phyloP scores from a whole-genome alignment of 495 filamentous ascomycete genomes.

The Tuber microsphaerosporum region DNA sequence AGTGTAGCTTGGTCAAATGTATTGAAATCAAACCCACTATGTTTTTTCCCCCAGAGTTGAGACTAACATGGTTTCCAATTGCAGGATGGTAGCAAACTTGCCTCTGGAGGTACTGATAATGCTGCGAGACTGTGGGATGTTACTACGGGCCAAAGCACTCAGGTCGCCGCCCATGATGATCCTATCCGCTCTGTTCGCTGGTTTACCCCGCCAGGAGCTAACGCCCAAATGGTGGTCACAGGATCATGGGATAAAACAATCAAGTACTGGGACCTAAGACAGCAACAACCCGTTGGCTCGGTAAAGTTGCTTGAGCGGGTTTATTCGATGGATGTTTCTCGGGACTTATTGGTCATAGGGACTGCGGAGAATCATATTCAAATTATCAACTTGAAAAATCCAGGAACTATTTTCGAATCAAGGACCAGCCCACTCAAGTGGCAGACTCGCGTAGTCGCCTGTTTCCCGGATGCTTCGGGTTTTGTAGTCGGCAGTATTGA shows the following conservation, averaged over 20 bases:
- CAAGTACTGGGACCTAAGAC: slow-evolving; percentile 89
- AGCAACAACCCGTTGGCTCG: slow-evolving; percentile 53
- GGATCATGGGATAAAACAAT: slow-evolving; percentile 94
- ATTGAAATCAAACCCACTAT: slow-evolving; percentile 19
- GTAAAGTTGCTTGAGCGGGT: slow-evolving; percentile 70
- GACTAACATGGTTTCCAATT: slow-evolving; percentile 33
- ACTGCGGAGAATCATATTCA: slow-evolving; percentile 87
- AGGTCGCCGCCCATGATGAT: slow-evolving; percentile 71
- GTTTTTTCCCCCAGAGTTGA: not conserved
- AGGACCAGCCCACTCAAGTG: slow-evolving; percentile 77
- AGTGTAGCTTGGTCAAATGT: slow-evolving; percentile 79
- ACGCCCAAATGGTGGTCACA: slow-evolving; percentile 65
- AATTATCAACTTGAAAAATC: slow-evolving; percentile 72
- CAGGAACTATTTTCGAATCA: slow-evolving; percentile 70
- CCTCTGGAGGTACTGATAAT: slow-evolving; percentile 80
- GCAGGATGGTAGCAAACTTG: slow-evolving; percentile 61
- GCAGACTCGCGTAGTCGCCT: slow-evolving; percentile 80
- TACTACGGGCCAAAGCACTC: slow-evolving; percentile 49
- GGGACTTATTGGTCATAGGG: slow-evolving; percentile 69
- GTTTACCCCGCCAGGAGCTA: slow-evolving; percentile 54
- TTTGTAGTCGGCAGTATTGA: slow-evolving; percentile 86
- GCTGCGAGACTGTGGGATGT: slow-evolving; percentile 72
- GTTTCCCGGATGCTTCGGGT: slow-evolving; percentile 73
- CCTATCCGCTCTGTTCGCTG: slow-evolving; percentile 74
- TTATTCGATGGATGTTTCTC: slow-evolving; percentile 77